Conservation (phyloP, 306 rosid species). For the Lupinus albus region DNA sequence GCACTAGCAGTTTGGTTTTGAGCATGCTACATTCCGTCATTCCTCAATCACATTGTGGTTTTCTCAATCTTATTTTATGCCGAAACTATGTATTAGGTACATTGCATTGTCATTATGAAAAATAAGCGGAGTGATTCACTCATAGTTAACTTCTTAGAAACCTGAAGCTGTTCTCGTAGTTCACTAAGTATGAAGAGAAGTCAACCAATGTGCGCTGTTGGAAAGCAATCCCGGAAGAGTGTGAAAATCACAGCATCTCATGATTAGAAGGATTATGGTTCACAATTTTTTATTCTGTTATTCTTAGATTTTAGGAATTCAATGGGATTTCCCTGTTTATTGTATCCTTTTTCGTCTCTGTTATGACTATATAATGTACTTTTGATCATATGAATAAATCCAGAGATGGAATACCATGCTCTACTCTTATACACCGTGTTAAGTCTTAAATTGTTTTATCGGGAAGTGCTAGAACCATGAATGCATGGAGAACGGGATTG, state of each 20-base stretch:
- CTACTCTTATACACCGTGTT: too few relatives aligned
- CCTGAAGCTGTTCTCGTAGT: background rate
- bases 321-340: too few relatives aligned
- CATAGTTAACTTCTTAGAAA: slow-evolving; percentile 4
- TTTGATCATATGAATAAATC: too few relatives aligned
- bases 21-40: background rate
- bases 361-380: too few relatives aligned
- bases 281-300: too few relatives aligned
- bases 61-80: background rate
- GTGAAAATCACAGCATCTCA: background rate
- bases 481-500: too few relatives aligned
- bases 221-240: background rate
- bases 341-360: too few relatives aligned
- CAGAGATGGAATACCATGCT: too few relatives aligned
- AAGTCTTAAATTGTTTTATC: too few relatives aligned
- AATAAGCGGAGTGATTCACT: background rate
- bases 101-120: background rate
- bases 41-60: background rate
- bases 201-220: background rate
- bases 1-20: background rate
- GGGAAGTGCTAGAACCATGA: too few relatives aligned
- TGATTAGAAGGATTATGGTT: background rate
- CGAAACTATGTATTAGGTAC: background rate
- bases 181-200: too few relatives aligned
- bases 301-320: too few relatives aligned